Percentiles rank a stretch among this genome's conserved stretches.
These are phyloP conservation scores for Metrosideros polymorpha DNA, from an alignment of 441 rosid genomes.

Conservation along the genomic window DNA sequence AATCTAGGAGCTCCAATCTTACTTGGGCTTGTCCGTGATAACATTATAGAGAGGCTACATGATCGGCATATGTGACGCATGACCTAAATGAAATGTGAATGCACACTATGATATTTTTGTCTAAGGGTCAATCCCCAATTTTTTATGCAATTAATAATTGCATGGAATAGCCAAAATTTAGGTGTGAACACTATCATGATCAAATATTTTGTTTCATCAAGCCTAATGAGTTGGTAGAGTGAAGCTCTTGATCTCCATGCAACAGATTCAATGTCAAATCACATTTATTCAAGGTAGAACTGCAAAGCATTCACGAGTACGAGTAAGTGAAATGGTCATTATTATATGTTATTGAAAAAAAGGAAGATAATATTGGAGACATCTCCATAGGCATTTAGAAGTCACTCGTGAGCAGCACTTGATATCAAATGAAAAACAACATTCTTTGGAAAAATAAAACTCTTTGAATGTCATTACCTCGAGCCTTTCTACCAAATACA, in stretches of 20 bases:
- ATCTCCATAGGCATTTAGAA: neutral
- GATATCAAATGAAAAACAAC: fast-evolving
- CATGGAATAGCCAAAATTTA: no score
- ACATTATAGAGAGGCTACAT: no score
- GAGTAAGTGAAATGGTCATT: fast-evolving
- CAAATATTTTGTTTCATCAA: fast-evolving
- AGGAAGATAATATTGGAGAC: fast-evolving
- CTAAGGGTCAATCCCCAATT: no score
- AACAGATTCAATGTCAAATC: fast-evolving
- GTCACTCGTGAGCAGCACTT: neutral
- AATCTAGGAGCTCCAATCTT: no score
- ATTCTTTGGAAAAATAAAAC: neutral
- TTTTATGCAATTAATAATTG: no score
- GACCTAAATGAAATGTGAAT: no score
- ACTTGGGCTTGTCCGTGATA: no score
- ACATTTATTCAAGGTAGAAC: neutral
- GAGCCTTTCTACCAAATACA: neutral
- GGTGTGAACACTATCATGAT: no score
- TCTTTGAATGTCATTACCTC: neutral
- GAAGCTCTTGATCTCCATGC: neutral
- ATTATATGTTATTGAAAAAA: fast-evolving
- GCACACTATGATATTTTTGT: no score
- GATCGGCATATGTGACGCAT: no score
- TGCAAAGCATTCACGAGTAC: neutral
- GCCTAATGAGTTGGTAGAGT: neutral